phyloP scores from a whole-genome alignment of 768 basidiomycete genomes.

The Leccinellum albellum region DNA sequence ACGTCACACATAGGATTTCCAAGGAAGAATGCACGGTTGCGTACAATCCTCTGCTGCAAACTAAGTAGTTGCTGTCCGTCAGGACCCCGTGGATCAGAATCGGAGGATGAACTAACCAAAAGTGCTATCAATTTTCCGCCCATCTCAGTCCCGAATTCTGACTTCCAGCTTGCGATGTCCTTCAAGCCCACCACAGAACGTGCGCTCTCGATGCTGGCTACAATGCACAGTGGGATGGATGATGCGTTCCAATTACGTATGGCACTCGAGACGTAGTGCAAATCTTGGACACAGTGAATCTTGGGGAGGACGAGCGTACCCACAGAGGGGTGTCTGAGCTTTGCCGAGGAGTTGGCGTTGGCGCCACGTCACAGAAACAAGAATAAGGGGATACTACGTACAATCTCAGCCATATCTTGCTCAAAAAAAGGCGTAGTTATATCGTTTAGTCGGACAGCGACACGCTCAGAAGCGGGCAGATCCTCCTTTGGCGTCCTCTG shows the following conservation, averaged over 20 bases:
- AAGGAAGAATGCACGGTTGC: conserved; percentile 16
- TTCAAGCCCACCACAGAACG: conserved; percentile 61
- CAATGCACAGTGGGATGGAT: conserved; percentile 50
- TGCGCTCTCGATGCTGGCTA: conserved; percentile 88
- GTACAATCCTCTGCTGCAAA: conserved; percentile 94
- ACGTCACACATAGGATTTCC: not conserved
- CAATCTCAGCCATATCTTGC: conserved; percentile 60
- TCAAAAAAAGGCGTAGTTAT: conserved; percentile 62
- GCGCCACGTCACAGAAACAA: not conserved
- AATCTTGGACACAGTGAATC: conserved; percentile 64
- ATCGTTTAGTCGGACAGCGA: conserved; percentile 72
- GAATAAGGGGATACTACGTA: conserved; percentile 32
- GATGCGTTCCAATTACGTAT: conserved; percentile 16
- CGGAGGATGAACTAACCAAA: conserved; percentile 35
- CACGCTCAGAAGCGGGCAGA: conserved; percentile 44
- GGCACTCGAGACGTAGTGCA: conserved; percentile 55
- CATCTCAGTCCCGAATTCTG: conserved; percentile 36
- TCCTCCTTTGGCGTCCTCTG: conserved; percentile 27
- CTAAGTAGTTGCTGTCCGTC: conserved; percentile 35
- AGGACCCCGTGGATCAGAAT: not conserved
- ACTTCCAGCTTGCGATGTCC: conserved; percentile 69
- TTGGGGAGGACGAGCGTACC: conserved; percentile 81
- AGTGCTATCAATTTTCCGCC: conserved; percentile 62
- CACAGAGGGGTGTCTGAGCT: conserved; percentile 49
- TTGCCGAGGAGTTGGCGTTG: conserved; percentile 5